Evolutionary conservation across 2,329 filamentous ascomycete genomes (phyloP).

Genomic region (Diplodia mutila): DNA sequence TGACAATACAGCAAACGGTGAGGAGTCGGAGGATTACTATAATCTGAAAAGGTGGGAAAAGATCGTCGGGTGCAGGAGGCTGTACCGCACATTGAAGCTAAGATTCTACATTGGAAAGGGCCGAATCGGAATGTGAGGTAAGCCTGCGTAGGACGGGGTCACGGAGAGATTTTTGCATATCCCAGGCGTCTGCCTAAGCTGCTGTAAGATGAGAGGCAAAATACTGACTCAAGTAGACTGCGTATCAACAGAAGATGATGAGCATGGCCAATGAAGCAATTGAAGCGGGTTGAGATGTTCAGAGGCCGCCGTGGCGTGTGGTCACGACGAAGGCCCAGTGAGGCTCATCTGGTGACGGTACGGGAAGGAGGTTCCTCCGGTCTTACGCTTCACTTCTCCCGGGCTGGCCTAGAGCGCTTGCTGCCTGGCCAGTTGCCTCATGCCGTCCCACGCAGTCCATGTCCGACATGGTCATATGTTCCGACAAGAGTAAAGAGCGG

Average conservation of each 20-base stretch:
- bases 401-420: neutral
- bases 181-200: constrained; percentile 18
- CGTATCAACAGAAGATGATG: neutral
- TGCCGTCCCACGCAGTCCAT: neutral
- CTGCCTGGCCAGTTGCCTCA: constrained; percentile 13
- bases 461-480: neutral
- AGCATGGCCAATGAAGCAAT: neutral
- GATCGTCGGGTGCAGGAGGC: constrained; percentile 1
- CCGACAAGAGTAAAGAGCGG: neutral
- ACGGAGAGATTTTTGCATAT: neutral
- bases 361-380: constrained; percentile 8
- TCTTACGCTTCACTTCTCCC: constrained; percentile 7
- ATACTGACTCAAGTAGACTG: neutral
- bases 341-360: constrained; percentile 7
- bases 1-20: neutral
- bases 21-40: neutral
- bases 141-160: neutral
- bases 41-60: neutral
- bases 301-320: neutral
- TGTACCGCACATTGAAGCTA: neutral
- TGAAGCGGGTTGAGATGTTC: neutral
- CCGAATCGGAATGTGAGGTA: constrained; percentile 18
- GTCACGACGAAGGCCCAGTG: neutral
- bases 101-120: neutral
- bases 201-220: constrained; percentile 20